phyloP scores from a whole-genome alignment of 164 flowering plant genomes.

The Nelumbo lutea region DNA sequence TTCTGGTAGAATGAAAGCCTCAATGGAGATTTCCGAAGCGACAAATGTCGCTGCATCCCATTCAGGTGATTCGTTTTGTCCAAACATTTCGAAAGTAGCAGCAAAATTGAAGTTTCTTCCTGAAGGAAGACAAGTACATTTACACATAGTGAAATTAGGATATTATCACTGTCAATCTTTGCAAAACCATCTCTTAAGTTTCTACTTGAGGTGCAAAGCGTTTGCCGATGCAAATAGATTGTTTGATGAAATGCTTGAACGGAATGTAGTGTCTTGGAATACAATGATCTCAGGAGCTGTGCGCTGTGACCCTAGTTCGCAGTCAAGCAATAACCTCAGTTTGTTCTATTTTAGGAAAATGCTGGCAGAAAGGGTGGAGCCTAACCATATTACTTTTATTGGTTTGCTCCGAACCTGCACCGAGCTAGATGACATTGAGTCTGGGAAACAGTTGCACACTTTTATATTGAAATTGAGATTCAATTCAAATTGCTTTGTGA shows the following conservation, averaged over 20 bases:
- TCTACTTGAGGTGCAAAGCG: constrained; percentile 37
- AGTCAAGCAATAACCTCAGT: constrained; percentile 15
- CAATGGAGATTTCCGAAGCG: constrained; percentile 1
- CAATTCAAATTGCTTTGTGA: constrained; percentile 31
- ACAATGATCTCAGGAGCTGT: constrained; percentile 38
- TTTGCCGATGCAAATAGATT: constrained; percentile 30
- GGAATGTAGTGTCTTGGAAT: constrained; percentile 60
- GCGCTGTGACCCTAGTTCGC: constrained; percentile 3
- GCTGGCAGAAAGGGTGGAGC: constrained; percentile 35
- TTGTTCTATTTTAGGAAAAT: constrained; percentile 44
- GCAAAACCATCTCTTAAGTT: constrained; percentile 36
- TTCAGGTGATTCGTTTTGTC: constrained; percentile 18
- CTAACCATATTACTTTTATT: constrained; percentile 44
- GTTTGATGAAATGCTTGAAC: constrained; percentile 52
- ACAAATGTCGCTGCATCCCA: constrained; percentile 15
- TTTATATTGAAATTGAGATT: constrained; percentile 34
- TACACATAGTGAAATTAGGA: constrained; percentile 31
- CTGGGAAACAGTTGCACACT: constrained; percentile 51
- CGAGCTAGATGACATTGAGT: constrained; percentile 22
- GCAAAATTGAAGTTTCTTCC: constrained; percentile 28
- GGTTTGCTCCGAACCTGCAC: constrained; percentile 35
- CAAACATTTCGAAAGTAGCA: constrained; percentile 29
- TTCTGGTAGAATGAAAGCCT: constrained; percentile 1
- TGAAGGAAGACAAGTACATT: constrained; percentile 43
- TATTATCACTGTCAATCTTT: constrained; percentile 17